phyloP scores from a whole-genome alignment of 1,284 basidiomycete genomes.

The Microbotryum silenes-acaulis region DNA sequence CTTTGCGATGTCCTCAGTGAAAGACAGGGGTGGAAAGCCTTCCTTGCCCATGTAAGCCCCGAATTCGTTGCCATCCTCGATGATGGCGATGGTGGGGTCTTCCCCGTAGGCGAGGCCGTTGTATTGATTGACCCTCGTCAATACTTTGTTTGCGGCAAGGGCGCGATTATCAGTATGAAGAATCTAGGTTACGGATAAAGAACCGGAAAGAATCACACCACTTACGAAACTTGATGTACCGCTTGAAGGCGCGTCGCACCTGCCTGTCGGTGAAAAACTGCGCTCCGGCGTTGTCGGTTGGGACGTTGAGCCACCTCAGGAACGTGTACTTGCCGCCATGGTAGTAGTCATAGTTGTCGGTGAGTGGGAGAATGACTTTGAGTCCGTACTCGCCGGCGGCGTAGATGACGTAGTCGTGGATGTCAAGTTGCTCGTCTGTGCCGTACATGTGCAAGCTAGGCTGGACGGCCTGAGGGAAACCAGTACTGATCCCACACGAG shows the following conservation, averaged over 20 bases:
- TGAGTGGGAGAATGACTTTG: slow-evolving; percentile 20
- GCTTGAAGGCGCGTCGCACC: not conserved
- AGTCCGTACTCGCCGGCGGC: slow-evolving; percentile 21
- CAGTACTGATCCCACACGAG: slow-evolving; percentile 17
- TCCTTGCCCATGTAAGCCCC: slow-evolving; percentile 11
- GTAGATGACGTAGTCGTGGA: slow-evolving; percentile 18
- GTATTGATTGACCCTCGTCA: slow-evolving; percentile 13
- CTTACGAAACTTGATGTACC: slow-evolving; percentile 1
- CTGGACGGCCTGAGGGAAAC: too few relatives aligned
- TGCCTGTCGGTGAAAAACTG: not conserved
- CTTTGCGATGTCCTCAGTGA: slow-evolving; percentile 16
- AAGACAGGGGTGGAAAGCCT: slow-evolving; percentile 13
- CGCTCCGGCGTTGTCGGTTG: not conserved
- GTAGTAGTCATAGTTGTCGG: slow-evolving; percentile 10
- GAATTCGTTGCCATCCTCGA: slow-evolving; percentile 11
- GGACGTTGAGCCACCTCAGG: slow-evolving; percentile 4
- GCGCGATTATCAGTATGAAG: too few relatives aligned
- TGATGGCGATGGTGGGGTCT: slow-evolving; percentile 16
- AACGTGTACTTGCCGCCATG: slow-evolving; percentile 16
- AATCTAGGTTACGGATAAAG: too few relatives aligned
- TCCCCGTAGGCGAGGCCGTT: slow-evolving; percentile 13
- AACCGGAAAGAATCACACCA: not conserved
- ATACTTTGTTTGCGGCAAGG: not conserved
- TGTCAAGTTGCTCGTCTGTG: slow-evolving; percentile 3
- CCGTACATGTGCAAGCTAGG: too few relatives aligned